A percentile compares a stretch with the other conserved stretches of the same genome.
Evolutionary conservation across 306 rosid species (phyloP).

Genomic region (Cajanus cajan): DNA sequence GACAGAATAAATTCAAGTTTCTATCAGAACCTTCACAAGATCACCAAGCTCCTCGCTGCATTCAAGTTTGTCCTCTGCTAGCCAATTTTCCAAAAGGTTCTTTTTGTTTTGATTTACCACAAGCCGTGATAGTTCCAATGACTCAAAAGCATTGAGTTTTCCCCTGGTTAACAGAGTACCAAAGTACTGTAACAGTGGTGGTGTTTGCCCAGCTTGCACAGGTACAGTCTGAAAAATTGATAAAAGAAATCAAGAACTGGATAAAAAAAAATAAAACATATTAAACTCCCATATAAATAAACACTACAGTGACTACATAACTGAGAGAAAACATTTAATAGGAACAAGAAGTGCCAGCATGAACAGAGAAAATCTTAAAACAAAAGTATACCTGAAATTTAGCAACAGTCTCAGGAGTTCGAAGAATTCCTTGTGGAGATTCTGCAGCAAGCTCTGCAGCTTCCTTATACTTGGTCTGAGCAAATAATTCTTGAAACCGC

Average conservation of each 20-base stretch:
- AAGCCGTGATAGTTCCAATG: conserved; percentile 76
- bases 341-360: neutral
- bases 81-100: conserved; percentile 82
- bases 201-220: conserved; percentile 84
- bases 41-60: conserved; percentile 86
- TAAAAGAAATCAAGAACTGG: neutral
- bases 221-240: conserved; percentile 59
- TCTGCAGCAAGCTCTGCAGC: conserved; percentile 75
- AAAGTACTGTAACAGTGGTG: conserved; percentile 77
- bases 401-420: conserved; percentile 61
- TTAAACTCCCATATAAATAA: neutral
- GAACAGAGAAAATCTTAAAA: neutral
- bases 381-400: conserved; percentile 55
- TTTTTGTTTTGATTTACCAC: conserved; percentile 86
- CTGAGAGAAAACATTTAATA: neutral
- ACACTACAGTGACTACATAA: neutral
- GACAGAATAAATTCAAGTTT: neutral
- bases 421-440: conserved; percentile 63
- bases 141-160: conserved; percentile 74
- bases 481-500: conserved; percentile 62
- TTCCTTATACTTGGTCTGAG: conserved; percentile 66
- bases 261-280: neutral
- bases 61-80: conserved; percentile 84
- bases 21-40: conserved; percentile 69
- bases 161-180: conserved; percentile 78